phyloP scores from a whole-genome alignment of 192 early-diverging fungal species.

The Entomortierella parvispora region DNA sequence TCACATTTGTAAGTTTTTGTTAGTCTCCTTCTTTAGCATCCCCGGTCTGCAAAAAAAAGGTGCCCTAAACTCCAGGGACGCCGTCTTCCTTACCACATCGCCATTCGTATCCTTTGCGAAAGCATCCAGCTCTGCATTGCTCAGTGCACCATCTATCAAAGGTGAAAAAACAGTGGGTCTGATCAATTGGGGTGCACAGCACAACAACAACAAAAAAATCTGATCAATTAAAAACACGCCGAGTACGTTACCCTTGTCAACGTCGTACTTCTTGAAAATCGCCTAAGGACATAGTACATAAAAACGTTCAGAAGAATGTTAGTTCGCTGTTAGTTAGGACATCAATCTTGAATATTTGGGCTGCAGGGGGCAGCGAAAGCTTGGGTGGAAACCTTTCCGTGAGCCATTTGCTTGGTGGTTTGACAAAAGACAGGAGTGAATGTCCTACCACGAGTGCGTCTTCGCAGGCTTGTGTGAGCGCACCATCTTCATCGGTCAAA shows the following conservation, averaged over 20 bases:
- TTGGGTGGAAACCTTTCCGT: too few relatives aligned
- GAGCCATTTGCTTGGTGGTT: background rate
- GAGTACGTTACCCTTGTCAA: conserved; percentile 28
- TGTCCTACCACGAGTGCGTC: conserved; percentile 40
- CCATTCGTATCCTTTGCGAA: conserved; percentile 64
- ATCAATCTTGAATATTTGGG: too few relatives aligned
- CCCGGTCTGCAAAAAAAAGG: too few relatives aligned
- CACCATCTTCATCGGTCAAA: conserved; percentile 47
- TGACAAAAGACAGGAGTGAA: background rate
- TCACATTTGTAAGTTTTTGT: too few relatives aligned
- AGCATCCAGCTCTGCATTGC: conserved; percentile 54
- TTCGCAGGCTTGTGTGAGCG: conserved; percentile 38
- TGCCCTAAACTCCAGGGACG: too few relatives aligned
- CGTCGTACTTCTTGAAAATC: conserved; percentile 43
- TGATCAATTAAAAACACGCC: background rate
- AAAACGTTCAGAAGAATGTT: too few relatives aligned
- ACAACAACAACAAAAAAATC: background rate
- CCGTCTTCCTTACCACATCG: conserved; percentile 51
- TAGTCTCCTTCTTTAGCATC: too few relatives aligned
- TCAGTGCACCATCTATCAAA: conserved; percentile 54
- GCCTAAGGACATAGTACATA: too few relatives aligned
- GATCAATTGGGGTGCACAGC: background rate
- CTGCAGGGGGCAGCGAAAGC: too few relatives aligned
- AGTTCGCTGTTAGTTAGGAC: too few relatives aligned
- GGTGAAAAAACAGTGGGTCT: background rate